Evolutionary conservation across 2,329 filamentous ascomycete species (phyloP), one percentile per base, ranked within the genome.

Genomic region (Trichophyton benhamiae): DNA sequence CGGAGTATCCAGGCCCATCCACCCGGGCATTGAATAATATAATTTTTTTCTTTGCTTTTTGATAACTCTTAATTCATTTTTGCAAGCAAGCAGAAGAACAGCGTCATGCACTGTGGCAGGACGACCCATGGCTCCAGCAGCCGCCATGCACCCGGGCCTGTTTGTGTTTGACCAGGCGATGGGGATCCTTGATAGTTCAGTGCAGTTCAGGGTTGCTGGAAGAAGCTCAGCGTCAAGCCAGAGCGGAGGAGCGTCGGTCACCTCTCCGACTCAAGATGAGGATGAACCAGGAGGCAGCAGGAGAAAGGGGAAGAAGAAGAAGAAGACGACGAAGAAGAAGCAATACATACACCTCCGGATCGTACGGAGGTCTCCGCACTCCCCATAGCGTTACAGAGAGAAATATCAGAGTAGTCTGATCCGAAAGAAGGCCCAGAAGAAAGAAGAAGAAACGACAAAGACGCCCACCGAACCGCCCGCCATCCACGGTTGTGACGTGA

Each of bases 1-100:
- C 22, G 49, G 49, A 53, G 49, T 53, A 30, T 22, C 46, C 49
- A 30, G 49, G 22, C 22, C 49, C 49, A 33, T 53, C 49, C 49
- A 30, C n/a, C 27, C 49, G 49, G 49, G 49, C 49, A 53, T 53
- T 53, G 49, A 53, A 53, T 53, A 53, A 30, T 53, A 53, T 44
- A 15, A 17, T 20, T 44, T 44, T 44, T n/a, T 44, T n/a, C 6
- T 44, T 44, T 44, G 27, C 27, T n/a, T 44, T 17, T 44, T 44
- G n/a, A 7, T 44, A 15, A 44, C 11, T 38, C 33, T 38, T 38
- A 38, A 3, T 38, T 38, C 13, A 38, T 38, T 38, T 38, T 38
- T 38, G 33, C 33, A 38, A 38, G 33, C 33, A n/a, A 44, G n/a
- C 15, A 44, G 15, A 44, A 44, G 27, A 25, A 53, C 27, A 53